These are phyloP conservation scores for Diplogelasinospora grovesii DNA, from an alignment of 495 filamentous ascomycete species.

Conservation along the genomic window DNA sequence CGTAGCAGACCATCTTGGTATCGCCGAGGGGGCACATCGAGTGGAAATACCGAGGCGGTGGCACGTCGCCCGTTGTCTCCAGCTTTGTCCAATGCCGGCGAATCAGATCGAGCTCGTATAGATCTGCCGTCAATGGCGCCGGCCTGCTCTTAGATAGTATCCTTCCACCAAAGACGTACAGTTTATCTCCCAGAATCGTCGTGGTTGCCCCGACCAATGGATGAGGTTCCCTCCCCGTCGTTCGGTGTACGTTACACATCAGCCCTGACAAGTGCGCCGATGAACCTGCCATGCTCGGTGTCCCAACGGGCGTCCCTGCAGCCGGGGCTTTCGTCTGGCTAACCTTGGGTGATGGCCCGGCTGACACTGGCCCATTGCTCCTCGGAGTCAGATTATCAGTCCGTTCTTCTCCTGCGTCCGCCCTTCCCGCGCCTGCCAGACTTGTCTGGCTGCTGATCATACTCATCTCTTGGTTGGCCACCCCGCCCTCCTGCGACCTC, in stretches of 20 bases:
- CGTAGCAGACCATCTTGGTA: constrained; percentile 94
- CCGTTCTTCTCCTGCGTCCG: constrained; percentile 39
- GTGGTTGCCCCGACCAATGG: constrained; percentile 92
- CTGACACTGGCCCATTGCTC: constrained; percentile 45
- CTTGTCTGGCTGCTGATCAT: constrained; percentile 55
- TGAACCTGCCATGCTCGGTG: constrained; percentile 35
- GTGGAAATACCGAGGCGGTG: constrained; percentile 91
- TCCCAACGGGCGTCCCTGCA: constrained; percentile 45
- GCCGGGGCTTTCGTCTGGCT: constrained; percentile 31
- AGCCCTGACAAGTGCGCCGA: constrained; percentile 69
- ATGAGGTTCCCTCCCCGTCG: constrained; percentile 85
- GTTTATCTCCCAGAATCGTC: constrained; percentile 85
- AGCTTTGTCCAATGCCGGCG: constrained; percentile 87
- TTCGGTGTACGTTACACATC: constrained; percentile 87
- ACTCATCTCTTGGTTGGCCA: constrained; percentile 17
- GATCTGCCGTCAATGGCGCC: constrained; percentile 70
- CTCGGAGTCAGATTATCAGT: constrained; percentile 42
- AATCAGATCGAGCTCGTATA: constrained; percentile 91
- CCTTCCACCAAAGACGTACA: constrained; percentile 93
- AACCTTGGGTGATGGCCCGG: constrained; percentile 39
- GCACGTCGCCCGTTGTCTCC: constrained; percentile 76
- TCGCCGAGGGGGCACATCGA: constrained; percentile 89
- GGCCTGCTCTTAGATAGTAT: constrained; percentile 76
- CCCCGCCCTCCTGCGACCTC: constrained; percentile 15
- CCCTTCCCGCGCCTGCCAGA: constrained; percentile 32